These are phyloP conservation scores for Besnoitia besnoiti DNA, from an alignment of 169 alveolate genomes.

Conservation along the genomic window DNA sequence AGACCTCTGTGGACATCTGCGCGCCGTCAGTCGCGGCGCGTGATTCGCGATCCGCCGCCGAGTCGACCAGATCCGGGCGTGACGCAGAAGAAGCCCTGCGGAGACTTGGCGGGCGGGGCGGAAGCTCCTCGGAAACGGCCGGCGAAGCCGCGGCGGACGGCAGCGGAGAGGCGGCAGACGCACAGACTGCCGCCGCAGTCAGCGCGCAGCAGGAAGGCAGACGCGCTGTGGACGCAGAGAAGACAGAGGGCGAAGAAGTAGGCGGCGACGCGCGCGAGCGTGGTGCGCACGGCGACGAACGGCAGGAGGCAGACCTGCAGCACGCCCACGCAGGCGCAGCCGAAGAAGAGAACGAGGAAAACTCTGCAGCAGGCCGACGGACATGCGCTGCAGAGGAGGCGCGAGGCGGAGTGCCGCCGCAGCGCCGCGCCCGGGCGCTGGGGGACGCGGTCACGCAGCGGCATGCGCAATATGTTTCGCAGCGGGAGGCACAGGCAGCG, in stretches of 20 bases:
- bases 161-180: not conserved
- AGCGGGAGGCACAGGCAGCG: too few relatives aligned
- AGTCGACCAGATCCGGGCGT: not conserved
- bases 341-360: not conserved
- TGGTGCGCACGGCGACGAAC: not conserved
- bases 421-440: too few relatives aligned
- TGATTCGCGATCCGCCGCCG: not conserved
- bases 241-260: not conserved
- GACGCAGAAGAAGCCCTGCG: not conserved
- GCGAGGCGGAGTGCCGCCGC: too few relatives aligned
- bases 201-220: not conserved
- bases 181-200: not conserved
- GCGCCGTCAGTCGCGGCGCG: not conserved
- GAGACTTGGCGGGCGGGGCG: not conserved
- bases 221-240: not conserved
- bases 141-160: not conserved
- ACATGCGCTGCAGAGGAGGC: not conserved
- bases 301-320: too few relatives aligned
- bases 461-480: too few relatives aligned
- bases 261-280: not conserved
- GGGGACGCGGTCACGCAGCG: too few relatives aligned
- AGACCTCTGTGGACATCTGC: slow-evolving; percentile 2
- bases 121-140: not conserved
- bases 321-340: not conserved
- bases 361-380: too few relatives aligned